A percentile compares a stretch with the other conserved stretches of the same genome.
Evolutionary conservation across 1,139 yeast species (phyloP).

Genomic region (Yamadazyma epiphylla): DNA sequence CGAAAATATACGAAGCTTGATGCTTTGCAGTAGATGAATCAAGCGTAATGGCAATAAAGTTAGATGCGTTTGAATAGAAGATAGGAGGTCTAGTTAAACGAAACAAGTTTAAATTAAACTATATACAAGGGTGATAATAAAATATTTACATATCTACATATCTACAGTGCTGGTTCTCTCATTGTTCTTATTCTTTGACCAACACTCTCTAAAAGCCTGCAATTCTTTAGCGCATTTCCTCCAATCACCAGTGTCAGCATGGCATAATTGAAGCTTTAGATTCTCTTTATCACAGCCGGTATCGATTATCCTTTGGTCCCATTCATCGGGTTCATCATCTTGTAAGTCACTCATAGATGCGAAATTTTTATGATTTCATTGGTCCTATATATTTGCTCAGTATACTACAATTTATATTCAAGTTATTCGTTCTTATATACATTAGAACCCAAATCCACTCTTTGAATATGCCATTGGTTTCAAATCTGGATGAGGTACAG

Average conservation of each 20-base stretch:
- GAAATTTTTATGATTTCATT: neutral
- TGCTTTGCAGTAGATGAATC: too few relatives aligned
- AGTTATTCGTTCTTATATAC: too few relatives aligned
- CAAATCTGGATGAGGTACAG: slow-evolving; percentile 86
- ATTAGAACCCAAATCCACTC: slow-evolving; percentile 46
- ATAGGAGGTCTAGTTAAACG: too few relatives aligned
- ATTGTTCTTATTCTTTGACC: slow-evolving; percentile 59
- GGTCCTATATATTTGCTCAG: too few relatives aligned
- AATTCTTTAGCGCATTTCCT: slow-evolving; percentile 64
- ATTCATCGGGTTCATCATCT: slow-evolving; percentile 66
- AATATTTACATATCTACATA: too few relatives aligned
- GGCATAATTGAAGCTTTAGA: slow-evolving; percentile 63
- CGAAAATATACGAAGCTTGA: too few relatives aligned
- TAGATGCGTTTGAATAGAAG: too few relatives aligned
- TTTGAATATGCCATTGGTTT: slow-evolving; percentile 97
- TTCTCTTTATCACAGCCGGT: slow-evolving; percentile 78
- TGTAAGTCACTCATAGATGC: neutral
- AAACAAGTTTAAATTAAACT: too few relatives aligned
- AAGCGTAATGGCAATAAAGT: too few relatives aligned
- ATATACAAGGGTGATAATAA: too few relatives aligned
- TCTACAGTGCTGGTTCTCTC: slow-evolving; percentile 50
- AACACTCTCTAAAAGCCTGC: slow-evolving; percentile 64
- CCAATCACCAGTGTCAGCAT: slow-evolving; percentile 82
- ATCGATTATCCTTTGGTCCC: slow-evolving; percentile 68
- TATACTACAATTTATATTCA: too few relatives aligned